Base-by-base conservation (phyloP, 2,329 filamentous ascomycete species). In the Phialophora expanda region DNA sequence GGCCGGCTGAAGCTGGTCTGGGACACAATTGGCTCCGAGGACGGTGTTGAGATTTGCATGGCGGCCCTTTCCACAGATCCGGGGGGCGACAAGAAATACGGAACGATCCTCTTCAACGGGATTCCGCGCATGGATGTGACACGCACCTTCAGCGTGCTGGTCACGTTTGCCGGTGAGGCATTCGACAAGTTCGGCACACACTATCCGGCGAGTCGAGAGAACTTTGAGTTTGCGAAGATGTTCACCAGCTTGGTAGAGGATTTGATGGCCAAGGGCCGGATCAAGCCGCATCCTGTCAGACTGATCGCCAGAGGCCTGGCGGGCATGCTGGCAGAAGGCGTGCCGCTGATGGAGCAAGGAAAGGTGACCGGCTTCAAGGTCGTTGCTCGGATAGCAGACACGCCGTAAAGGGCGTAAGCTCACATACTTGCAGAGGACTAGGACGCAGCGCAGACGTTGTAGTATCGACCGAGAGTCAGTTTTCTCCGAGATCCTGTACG, bases 311-410 rank as follows among this genome's bases (percentile, higher is more conserved):
- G 74, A 50, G 77, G 76, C 14, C 81, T 82, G 0, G 70, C 84
- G 63, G 71, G 78, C 56, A 81, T 78, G 24, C 75, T 84, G 14
- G 69, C 80, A 38, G 78, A 79, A 8, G 82, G 82, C 0, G 48
- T 84, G 65, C 70, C 81, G 51, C 64, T 77, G 54, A 68, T 83
- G 69, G 79, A 75, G 72, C 71, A 78, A 38, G 78, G 77, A 2
- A 81, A 79, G 69, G 78, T 84, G 34, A 80, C 77, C 65, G 81
- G 79, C 6, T 73, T 74, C 68, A 84, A 84, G 75, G 65, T 84
- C 65, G 81, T 84, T 1, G 56, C 83, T 71, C 75, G 74, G 38
- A 72, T 81, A 59, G 48, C 54, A 12, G 67, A 70, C 1, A 67
- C 67, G 28, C 66, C 66, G 14, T 58, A 24, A 26, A 24, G n/a